Evolutionary conservation across 1,284 basidiomycete genomes (phyloP).

Genomic region (Austroboletus novae-zelandiae): DNA sequence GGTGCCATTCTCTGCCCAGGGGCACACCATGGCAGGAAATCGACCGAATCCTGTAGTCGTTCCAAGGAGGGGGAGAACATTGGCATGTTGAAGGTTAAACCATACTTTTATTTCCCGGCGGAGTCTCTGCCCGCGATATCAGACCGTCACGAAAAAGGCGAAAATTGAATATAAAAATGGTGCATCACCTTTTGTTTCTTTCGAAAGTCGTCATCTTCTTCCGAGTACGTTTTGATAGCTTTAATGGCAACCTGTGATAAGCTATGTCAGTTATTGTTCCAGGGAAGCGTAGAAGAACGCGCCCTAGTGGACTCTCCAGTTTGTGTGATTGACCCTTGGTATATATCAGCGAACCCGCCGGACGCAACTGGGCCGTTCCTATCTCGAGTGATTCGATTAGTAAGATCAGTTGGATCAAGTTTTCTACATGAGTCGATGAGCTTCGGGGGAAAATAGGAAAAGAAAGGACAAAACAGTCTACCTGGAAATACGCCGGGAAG

Average conservation of each 20-base stretch:
- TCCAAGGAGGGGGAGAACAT: slow-evolving; percentile 22
- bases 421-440: too few species aligned
- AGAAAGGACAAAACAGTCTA: too few species aligned
- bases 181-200: slow-evolving; percentile 12
- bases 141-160: slow-evolving; percentile 3
- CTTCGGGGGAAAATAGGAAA: too few species aligned
- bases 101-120: slow-evolving; percentile 21
- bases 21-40: slow-evolving; percentile 24
- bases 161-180: too few species aligned
- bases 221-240: slow-evolving; percentile 13
- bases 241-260: slow-evolving; percentile 18
- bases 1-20: slow-evolving; percentile 23
- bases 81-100: slow-evolving; percentile 15
- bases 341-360: too few species aligned
- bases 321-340: neutral
- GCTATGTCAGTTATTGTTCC: too few species aligned
- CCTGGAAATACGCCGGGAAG: too few species aligned
- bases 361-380: neutral
- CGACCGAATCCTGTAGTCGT: slow-evolving; percentile 18
- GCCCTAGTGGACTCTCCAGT: slow-evolving; percentile 3
- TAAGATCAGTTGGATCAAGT: slow-evolving; percentile 1
- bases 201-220: slow-evolving; percentile 7
- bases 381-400: slow-evolving; percentile 4
- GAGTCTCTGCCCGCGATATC: neutral
- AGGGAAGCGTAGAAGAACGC: too few species aligned